Conservation (phyloP, 306 rosid species). For the Abrus pulchellus region DNA sequence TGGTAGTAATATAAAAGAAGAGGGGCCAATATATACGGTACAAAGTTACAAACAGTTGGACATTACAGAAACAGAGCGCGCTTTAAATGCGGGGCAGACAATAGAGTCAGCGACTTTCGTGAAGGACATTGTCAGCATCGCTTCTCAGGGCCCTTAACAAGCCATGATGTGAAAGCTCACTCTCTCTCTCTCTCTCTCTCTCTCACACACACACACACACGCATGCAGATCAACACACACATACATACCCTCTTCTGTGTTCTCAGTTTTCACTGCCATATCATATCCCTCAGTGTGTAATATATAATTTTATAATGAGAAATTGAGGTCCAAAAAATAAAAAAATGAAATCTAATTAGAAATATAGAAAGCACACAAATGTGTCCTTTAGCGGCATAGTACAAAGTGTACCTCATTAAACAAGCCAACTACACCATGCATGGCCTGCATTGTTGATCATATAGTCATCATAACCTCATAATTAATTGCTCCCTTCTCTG, state of each 20-base stretch:
- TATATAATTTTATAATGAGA: neutral
- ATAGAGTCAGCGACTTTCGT: constrained; percentile 64
- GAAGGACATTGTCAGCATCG: constrained; percentile 64
- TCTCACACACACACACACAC: constrained; percentile 8
- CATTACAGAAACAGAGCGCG: constrained; percentile 51
- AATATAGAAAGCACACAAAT: neutral
- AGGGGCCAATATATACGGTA: constrained; percentile 32
- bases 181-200: constrained; percentile 41
- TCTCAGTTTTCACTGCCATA: constrained; percentile 30
- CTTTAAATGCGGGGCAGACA: constrained; percentile 70
- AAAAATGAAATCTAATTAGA: neutral
- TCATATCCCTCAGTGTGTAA: neutral
- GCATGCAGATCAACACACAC: neutral
- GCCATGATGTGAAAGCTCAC: constrained; percentile 67
- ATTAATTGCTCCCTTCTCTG: constrained; percentile 48
- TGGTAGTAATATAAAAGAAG: neutral
- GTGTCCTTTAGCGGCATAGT: constrained; percentile 40
- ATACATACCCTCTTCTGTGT: neutral
- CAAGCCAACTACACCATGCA: constrained; percentile 53
- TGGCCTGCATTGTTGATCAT: constrained; percentile 51
- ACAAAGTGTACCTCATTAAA: constrained; percentile 47
- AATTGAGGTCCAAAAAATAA: neutral
- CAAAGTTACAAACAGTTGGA: constrained; percentile 42
- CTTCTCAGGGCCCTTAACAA: constrained; percentile 53
- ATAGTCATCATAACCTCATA: constrained; percentile 61